A percentile compares a stretch with the other conserved stretches of the same genome.
Conservation (phyloP, 495 filamentous ascomycete species). For the Chlorociboria aeruginascens region DNA sequence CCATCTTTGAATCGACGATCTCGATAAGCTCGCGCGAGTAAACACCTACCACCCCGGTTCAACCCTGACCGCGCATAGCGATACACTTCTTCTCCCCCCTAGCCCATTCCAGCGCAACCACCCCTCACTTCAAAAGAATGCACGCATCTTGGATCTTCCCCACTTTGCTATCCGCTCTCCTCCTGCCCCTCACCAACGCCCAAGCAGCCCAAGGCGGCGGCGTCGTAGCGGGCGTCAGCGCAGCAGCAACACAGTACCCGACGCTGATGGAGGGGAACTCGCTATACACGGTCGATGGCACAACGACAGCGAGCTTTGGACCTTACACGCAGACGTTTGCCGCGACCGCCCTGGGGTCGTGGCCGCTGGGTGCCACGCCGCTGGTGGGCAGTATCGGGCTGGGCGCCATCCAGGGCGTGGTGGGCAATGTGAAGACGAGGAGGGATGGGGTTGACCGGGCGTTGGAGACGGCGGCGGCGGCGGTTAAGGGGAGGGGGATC, state of each 20-base stretch:
- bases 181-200: background rate
- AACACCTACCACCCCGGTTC: too few relatives aligned
- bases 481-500: too few relatives aligned
- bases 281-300: conserved; percentile 7
- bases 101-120: too few relatives aligned
- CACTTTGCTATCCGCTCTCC: background rate
- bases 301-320: background rate
- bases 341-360: conserved; percentile 14
- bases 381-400: conserved; percentile 14
- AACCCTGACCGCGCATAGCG: too few relatives aligned
- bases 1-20: too few relatives aligned
- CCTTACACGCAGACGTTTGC: conserved; percentile 19
- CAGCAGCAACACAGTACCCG: conserved; percentile 5
- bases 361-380: conserved; percentile 16
- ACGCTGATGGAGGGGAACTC: background rate
- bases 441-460: too few relatives aligned
- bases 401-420: conserved; percentile 3
- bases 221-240: background rate
- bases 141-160: background rate
- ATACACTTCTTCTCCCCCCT: too few relatives aligned
- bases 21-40: too few relatives aligned
- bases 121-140: too few relatives aligned
- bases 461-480: too few relatives aligned
- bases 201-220: conserved; percentile 10
- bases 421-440: too few relatives aligned